Conservation (phyloP, 2,329 filamentous ascomycete genomes). For the Thelonectria blattea region DNA sequence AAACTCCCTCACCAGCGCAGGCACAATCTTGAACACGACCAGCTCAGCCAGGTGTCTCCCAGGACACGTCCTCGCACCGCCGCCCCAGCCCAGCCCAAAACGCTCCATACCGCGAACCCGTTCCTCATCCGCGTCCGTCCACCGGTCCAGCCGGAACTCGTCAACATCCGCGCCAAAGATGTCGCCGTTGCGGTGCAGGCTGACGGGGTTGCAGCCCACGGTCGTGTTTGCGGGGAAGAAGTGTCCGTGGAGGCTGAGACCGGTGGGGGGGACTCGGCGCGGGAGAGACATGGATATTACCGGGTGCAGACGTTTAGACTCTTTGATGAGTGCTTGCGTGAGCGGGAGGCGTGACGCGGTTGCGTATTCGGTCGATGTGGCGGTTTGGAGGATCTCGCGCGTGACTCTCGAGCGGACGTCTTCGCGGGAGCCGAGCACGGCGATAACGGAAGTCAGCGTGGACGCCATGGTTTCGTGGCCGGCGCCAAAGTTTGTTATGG, state of each 20-base stretch:
- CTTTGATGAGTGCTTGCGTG: slow-evolving; percentile 55
- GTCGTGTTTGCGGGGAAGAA: slow-evolving; percentile 52
- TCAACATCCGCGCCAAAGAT: slow-evolving; percentile 56
- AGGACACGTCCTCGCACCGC: slow-evolving; percentile 57
- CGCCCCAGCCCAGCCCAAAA: slow-evolving; percentile 58
- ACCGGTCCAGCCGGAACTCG: slow-evolving; percentile 53
- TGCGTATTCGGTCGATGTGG: slow-evolving; percentile 30
- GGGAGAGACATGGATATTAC: slow-evolving; percentile 60
- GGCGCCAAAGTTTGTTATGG: slow-evolving; percentile 61
- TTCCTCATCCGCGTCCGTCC: slow-evolving; percentile 46
- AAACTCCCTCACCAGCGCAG: slow-evolving; percentile 51
- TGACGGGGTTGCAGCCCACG: slow-evolving; percentile 58
- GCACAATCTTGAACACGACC: slow-evolving; percentile 52
- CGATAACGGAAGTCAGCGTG: slow-evolving; percentile 55
- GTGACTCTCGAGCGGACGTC: slow-evolving; percentile 42
- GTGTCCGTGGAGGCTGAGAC: slow-evolving; percentile 47
- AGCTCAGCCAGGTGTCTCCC: slow-evolving; percentile 58
- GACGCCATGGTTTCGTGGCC: slow-evolving; percentile 62
- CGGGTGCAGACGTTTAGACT: slow-evolving; percentile 57
- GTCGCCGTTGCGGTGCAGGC: slow-evolving; percentile 55
- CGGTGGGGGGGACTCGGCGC: slow-evolving; percentile 49
- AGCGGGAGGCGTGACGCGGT: slow-evolving; percentile 39
- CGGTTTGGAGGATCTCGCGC: slow-evolving; percentile 40
- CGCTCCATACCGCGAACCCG: slow-evolving; percentile 51
- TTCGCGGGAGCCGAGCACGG: slow-evolving; percentile 51